Base-by-base conservation (phyloP, 192 early-diverging fungal genomes). In the Obelidium mucronatum region DNA sequence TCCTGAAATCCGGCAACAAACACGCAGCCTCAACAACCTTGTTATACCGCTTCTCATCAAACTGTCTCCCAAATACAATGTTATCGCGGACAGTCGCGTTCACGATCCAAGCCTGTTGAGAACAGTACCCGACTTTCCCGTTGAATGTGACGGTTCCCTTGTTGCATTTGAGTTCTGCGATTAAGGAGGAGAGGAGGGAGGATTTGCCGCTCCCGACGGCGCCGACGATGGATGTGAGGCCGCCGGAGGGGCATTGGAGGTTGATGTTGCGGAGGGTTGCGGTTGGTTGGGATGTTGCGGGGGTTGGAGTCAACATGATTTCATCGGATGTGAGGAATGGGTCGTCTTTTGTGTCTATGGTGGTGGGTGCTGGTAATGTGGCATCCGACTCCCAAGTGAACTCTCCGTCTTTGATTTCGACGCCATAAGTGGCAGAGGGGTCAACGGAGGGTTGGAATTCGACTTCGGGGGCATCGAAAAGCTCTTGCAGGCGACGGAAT, bases 201-300 rank as follows among this genome's bases (percentile, higher is more conserved):
- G 90, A 91, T 73, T 98, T 98, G 34, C 94, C 94, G 1, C 87
- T 81, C 1, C 93, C 96, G 4, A 94, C 94, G 1, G 88, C 82
- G 13, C 96, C 96, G 17, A 94, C 90, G 30, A 98, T 80, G 0
- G 90, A 92, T 0, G 93, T 91, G 8, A 98, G 81, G 28, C 87
- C 65, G 40, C 92, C 83, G 40, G 75, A 65, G 71, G 78, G 65
- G 77, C 86, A 64, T 52, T 56, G 64, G 26, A 91, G 22, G 70
- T 83, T 81, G 33, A 91, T 77, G 71, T n/a, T 83, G 79, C 1
- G 17, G 63, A 37, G 67, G 24, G 59, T 63, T 15, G 67, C 15
- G 17, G 34, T 31, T 1, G 33, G 2, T 15, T 2, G n/a, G 51
- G 51, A 15, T 61, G 37, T 80, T 53, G 6, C 81, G 67, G 26